Evolutionary conservation across 495 filamentous ascomycete species (phyloP).

Genomic region (Stereocaulon alpinum): DNA sequence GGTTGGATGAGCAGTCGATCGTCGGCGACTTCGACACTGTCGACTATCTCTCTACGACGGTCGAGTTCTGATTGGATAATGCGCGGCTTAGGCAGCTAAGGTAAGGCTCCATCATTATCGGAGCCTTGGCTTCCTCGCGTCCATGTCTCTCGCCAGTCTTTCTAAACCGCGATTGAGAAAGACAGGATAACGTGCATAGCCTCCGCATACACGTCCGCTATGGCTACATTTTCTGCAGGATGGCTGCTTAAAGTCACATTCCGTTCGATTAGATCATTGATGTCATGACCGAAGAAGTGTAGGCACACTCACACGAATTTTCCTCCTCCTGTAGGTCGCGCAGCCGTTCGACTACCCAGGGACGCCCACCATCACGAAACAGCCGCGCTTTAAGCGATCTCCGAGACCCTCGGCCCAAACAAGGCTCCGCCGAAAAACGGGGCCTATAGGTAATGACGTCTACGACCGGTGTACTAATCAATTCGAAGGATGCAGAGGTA

Average conservation of each 20-base stretch:
- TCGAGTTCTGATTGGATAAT: neutral
- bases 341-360: constrained; percentile 10
- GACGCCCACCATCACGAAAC: constrained; percentile 6
- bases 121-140: constrained; percentile 15
- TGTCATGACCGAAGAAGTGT: neutral
- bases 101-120: neutral
- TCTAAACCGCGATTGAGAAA: constrained; percentile 13
- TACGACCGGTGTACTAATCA: neutral
- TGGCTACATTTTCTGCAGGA: constrained; percentile 15
- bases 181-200: constrained; percentile 15
- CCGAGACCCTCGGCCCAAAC: neutral
- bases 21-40: neutral
- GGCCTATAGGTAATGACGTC: neutral
- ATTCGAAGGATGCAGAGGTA: too few relatives aligned
- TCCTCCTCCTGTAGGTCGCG: constrained; percentile 9
- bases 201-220: constrained; percentile 16
- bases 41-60: neutral
- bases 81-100: neutral
- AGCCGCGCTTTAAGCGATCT: neutral
- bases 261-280: neutral
- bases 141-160: constrained; percentile 8
- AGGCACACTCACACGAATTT: neutral
- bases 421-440: neutral
- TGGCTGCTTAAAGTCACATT: constrained; percentile 11
- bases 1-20: constrained; percentile 1